Conservation (phyloP, 2,329 filamentous ascomycete genomes). For the Arthrobotrys iridis region DNA sequence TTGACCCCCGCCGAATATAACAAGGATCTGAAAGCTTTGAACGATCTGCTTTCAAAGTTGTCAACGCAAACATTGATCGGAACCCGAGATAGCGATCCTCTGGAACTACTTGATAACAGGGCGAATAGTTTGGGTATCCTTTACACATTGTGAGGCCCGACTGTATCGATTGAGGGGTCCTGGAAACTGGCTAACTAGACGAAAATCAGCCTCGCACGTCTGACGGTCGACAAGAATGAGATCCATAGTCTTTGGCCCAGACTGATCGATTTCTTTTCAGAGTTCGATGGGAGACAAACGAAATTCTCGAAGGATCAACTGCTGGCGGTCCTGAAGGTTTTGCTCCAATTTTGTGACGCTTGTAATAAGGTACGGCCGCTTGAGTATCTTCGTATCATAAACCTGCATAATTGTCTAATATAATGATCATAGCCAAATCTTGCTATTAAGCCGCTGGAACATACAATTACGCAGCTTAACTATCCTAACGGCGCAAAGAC, state of each 20-base stretch:
- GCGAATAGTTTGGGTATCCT: slow-evolving; percentile 58
- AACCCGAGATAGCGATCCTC: slow-evolving; percentile 55
- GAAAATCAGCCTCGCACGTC: slow-evolving; percentile 20
- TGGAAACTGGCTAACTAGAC: slow-evolving; percentile 41
- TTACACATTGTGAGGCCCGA: slow-evolving; percentile 56
- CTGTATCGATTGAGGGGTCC: slow-evolving; percentile 20
- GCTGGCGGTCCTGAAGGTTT: slow-evolving; percentile 63
- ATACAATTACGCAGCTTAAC: slow-evolving; percentile 58
- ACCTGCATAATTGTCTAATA: background rate
- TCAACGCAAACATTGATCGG: slow-evolving; percentile 54
- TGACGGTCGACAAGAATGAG: slow-evolving; percentile 41
- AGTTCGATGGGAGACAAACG: slow-evolving; percentile 68
- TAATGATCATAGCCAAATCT: slow-evolving; percentile 56
- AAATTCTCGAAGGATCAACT: slow-evolving; percentile 67
- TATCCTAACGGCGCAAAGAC: slow-evolving; percentile 52
- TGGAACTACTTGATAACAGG: slow-evolving; percentile 57
- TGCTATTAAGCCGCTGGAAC: slow-evolving; percentile 57
- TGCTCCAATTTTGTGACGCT: slow-evolving; percentile 55
- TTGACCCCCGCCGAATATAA: slow-evolving; percentile 55
- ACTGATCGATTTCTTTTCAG: slow-evolving; percentile 58
- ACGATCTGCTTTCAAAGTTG: slow-evolving; percentile 55
- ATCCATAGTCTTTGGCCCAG: slow-evolving; percentile 37
- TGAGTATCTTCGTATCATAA: background rate
- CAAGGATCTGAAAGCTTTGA: slow-evolving; percentile 55
- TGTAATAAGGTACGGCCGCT: slow-evolving; percentile 52